Conservation (phyloP, 2,329 filamentous ascomycete species). For the Incumbomyces delicatus region DNA sequence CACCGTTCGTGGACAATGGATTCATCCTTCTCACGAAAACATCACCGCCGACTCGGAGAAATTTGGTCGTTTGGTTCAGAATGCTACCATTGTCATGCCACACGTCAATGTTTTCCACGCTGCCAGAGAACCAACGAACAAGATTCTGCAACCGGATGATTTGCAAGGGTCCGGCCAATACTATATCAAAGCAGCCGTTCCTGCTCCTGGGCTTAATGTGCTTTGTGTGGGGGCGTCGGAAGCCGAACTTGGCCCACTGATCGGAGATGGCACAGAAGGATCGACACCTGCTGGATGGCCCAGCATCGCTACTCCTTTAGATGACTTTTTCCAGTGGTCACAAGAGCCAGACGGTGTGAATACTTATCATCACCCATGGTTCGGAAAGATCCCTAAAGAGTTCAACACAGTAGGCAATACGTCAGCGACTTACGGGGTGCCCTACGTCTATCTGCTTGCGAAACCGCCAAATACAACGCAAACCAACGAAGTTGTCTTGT, state of each 20-base stretch:
- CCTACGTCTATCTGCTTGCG: slow-evolving; percentile 58
- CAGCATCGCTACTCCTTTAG: slow-evolving; percentile 49
- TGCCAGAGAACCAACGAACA: slow-evolving; percentile 50
- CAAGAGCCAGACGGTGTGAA: slow-evolving; percentile 25
- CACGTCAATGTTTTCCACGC: slow-evolving; percentile 61
- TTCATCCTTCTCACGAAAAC: slow-evolving; percentile 45
- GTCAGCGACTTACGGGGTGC: slow-evolving; percentile 29
- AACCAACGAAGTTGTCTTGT: slow-evolving; percentile 52
- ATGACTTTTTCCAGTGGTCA: slow-evolving; percentile 63
- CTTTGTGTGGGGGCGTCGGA: slow-evolving; percentile 58
- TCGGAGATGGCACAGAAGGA: slow-evolving; percentile 38
- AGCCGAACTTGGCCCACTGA: slow-evolving; percentile 52
- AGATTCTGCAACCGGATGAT: slow-evolving; percentile 59
- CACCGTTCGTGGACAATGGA: slow-evolving; percentile 60
- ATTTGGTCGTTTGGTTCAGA: slow-evolving; percentile 56
- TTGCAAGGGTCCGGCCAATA: slow-evolving; percentile 60
- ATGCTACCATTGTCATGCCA: slow-evolving; percentile 67
- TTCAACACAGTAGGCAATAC: slow-evolving; percentile 60
- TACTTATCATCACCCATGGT: slow-evolving; percentile 44
- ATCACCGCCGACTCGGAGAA: slow-evolving; percentile 42
- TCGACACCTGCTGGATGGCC: slow-evolving; percentile 32
- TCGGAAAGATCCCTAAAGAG: slow-evolving; percentile 44
- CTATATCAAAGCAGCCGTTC: slow-evolving; percentile 56
- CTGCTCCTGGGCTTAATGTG: slow-evolving; percentile 62
- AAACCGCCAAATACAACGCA: slow-evolving; percentile 30